Conservation (phyloP, 805 yeast species). For the Schizosaccharomyces osmophilus region DNA sequence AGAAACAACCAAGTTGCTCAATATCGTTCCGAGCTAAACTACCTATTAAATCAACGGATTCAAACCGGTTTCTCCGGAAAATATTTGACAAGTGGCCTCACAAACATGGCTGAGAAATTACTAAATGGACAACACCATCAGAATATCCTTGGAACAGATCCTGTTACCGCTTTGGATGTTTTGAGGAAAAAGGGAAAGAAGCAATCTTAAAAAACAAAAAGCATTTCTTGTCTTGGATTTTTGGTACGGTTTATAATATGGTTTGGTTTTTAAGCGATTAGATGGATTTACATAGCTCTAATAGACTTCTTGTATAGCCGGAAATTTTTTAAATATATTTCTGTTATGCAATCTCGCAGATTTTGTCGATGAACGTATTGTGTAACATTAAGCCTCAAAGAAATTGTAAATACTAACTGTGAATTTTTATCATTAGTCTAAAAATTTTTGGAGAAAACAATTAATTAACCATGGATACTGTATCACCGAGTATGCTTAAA, state of each 20-base stretch:
- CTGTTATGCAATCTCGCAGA: not conserved
- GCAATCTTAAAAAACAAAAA: not conserved
- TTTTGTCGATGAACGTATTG: not conserved
- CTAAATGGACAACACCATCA: constrained; percentile 42
- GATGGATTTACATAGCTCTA: too few relatives aligned
- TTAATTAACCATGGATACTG: too few relatives aligned
- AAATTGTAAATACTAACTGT: too few relatives aligned
- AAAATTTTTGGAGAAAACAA: too few relatives aligned
- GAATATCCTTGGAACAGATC: constrained; percentile 43
- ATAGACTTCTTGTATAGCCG: not conserved
- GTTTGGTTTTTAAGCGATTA: too few relatives aligned
- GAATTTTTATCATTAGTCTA: too few relatives aligned
- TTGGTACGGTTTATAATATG: not conserved
- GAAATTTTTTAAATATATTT: not conserved
- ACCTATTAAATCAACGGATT: constrained; percentile 9
- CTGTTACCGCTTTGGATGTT: constrained; percentile 42
- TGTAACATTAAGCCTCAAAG: too few relatives aligned
- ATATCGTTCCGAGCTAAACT: constrained; percentile 9
- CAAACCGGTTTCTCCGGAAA: constrained; percentile 10
- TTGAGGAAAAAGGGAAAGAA: constrained; percentile 12
- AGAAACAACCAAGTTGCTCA: not conserved
- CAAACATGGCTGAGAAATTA: constrained; percentile 19
- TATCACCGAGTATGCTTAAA: too few relatives aligned
- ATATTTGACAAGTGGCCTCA: constrained; percentile 14
- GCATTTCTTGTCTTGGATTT: not conserved